phyloP scores from a whole-genome alignment of 1,284 basidiomycete genomes.

The Chondrostereum purpureum region DNA sequence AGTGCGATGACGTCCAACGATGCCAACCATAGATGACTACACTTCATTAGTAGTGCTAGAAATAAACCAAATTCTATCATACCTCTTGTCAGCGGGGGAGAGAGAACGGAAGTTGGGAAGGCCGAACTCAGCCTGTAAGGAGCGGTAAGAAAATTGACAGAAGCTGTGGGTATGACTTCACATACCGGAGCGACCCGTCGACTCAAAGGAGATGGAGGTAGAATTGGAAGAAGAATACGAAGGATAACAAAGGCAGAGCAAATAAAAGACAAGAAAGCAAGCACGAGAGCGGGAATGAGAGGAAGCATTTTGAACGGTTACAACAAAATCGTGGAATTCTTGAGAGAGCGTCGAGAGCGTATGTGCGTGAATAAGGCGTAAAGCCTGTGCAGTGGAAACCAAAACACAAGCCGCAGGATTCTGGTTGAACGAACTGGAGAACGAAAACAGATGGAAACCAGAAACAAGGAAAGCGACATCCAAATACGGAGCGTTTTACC shows the following conservation, averaged over 20 bases:
- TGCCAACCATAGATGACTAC: conserved; percentile 63
- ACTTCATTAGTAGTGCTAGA: not conserved
- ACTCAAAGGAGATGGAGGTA: conserved; percentile 64
- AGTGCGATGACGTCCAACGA: conserved; percentile 56
- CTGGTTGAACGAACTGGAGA: conserved; percentile 10
- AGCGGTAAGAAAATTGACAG: conserved; percentile 16
- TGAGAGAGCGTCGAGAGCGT: conserved; percentile 42
- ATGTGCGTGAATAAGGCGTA: conserved; percentile 27
- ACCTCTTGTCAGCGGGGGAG: conserved; percentile 54
- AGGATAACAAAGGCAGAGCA: conserved; percentile 67
- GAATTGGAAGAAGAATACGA: conserved; percentile 61
- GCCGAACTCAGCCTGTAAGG: conserved; percentile 57
- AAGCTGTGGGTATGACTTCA: conserved; percentile 16
- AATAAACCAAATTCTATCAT: not conserved
- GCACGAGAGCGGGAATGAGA: conserved; percentile 54
- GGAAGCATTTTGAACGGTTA: conserved; percentile 47
- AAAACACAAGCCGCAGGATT: not conserved
- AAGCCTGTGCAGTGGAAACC: not conserved
- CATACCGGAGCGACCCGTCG: conserved; percentile 62
- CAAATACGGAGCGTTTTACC: not conserved
- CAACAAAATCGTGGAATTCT: conserved; percentile 26
- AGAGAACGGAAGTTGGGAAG: conserved; percentile 60
- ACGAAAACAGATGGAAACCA: no score
- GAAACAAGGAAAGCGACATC: no score
- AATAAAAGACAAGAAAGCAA: conserved; percentile 62